A percentile compares a stretch with the other conserved stretches of the same genome.
These are phyloP conservation scores for Takashimella tepidaria DNA, from an alignment of 1,284 basidiomycete species.

Conservation along the genomic window DNA sequence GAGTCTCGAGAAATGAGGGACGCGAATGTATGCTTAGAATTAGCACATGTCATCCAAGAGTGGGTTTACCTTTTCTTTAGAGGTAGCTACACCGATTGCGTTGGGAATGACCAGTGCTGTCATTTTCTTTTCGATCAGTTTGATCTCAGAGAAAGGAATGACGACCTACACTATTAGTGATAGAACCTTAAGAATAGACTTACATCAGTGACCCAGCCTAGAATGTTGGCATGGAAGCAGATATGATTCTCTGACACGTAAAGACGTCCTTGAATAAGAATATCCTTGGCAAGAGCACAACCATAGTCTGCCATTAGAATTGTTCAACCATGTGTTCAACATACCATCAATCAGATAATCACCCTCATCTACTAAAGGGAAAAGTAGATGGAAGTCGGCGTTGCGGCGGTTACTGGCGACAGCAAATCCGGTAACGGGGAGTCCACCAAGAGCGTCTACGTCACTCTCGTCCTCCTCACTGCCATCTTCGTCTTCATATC, in stretches of 20 bases:
- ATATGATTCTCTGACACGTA: slow-evolving; percentile 98
- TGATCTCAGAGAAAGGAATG: slow-evolving; percentile 87
- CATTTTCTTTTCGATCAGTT: slow-evolving; percentile 91
- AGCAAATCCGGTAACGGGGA: slow-evolving; percentile 87
- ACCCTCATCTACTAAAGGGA: slow-evolving; percentile 81
- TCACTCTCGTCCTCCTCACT: slow-evolving; percentile 52
- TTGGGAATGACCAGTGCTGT: slow-evolving; percentile 98
- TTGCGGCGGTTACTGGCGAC: slow-evolving; percentile 94
- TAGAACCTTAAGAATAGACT: slow-evolving; percentile 40
- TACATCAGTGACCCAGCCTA: slow-evolving; percentile 97
- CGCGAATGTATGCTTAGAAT: slow-evolving; percentile 81
- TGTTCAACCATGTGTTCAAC: slow-evolving; percentile 26
- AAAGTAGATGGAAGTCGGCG: slow-evolving; percentile 91
- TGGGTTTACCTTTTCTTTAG: slow-evolving; percentile 55
- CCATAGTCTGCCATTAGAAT: too few relatives aligned
- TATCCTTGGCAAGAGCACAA: slow-evolving; percentile 92
- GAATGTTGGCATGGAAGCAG: slow-evolving; percentile 98
- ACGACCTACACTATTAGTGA: slow-evolving; percentile 58
- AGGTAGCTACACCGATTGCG: slow-evolving; percentile 85
- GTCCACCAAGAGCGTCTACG: slow-evolving; percentile 43
- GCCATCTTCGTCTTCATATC: slow-evolving; percentile 51
- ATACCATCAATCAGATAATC: slow-evolving; percentile 97
- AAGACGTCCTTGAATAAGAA: slow-evolving; percentile 88
- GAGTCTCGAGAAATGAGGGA: slow-evolving; percentile 95
- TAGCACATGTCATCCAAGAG: background rate